A percentile compares a stretch with the other conserved stretches of the same genome.
Evolutionary conservation across 345 rosid genomes (phyloP).

Genomic region (Pugionium cornutum): DNA sequence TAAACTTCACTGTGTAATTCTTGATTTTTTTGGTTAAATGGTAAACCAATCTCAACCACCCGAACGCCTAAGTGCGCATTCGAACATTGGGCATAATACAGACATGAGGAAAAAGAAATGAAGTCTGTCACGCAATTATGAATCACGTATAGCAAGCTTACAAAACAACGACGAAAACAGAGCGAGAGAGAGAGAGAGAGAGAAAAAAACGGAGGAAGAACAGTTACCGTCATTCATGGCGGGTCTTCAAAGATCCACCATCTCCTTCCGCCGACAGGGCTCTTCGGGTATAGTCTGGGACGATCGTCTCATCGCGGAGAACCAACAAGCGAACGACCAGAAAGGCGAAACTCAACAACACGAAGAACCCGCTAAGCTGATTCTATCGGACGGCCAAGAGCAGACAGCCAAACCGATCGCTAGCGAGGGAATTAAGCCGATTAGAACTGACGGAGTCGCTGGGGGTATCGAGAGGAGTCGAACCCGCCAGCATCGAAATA

Average conservation of each 20-base stretch:
- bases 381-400: constrained; percentile 24
- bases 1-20: no score
- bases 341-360: constrained; percentile 23
- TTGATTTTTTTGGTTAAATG: no score
- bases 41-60: no score
- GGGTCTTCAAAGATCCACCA: constrained; percentile 82
- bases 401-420: neutral
- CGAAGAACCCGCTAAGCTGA: constrained; percentile 17
- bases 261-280: constrained; percentile 87
- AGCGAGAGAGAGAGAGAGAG: neutral
- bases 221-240: constrained; percentile 51
- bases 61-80: no score
- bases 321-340: constrained; percentile 34
- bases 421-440: constrained; percentile 42
- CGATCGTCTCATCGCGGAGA: constrained; percentile 63
- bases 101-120: constrained; percentile 14
- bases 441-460: constrained; percentile 35
- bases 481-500: constrained; percentile 56
- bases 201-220: constrained; percentile 27
- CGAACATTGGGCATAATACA: neutral
- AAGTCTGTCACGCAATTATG: constrained; percentile 24
- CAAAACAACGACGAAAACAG: neutral
- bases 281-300: constrained; percentile 95
- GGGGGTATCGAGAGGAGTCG: constrained; percentile 61
- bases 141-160: constrained; percentile 24